Conservation (phyloP, 257 asterid genomes). For the Penstemon davidsonii region DNA sequence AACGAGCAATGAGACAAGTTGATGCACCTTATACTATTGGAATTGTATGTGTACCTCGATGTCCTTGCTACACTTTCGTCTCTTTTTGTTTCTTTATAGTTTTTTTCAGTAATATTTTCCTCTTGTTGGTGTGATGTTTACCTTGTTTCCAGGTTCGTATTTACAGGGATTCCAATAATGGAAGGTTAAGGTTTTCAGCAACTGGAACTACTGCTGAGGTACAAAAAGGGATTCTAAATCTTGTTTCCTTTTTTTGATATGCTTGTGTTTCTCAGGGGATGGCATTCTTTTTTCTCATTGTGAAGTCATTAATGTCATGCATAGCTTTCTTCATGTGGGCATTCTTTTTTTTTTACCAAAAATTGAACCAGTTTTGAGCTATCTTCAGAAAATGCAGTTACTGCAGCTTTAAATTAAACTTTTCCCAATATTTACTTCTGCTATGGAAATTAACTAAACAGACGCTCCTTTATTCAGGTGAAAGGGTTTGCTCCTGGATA, state of each 20-base stretch:
- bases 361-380: constrained; percentile 13
- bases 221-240: constrained; percentile 19
- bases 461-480: neutral
- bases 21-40: constrained; percentile 83
- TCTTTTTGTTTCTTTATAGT: constrained; percentile 15
- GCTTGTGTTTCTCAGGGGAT: constrained; percentile 17
- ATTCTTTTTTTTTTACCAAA: constrained; percentile 10
- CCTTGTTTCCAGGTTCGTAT: constrained; percentile 63
- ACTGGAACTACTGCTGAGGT: constrained; percentile 99
- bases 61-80: constrained; percentile 14
- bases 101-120: constrained; percentile 24
- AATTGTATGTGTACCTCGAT: constrained; percentile 60
- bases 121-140: constrained; percentile 24
- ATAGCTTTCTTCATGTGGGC: constrained; percentile 3
- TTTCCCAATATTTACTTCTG: neutral
- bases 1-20: constrained; percentile 74
- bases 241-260: constrained; percentile 3
- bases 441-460: neutral
- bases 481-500: neutral
- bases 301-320: constrained; percentile 12
- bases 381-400: constrained; percentile 20
- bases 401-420: neutral
- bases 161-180: constrained; percentile 53
- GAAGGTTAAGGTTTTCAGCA: constrained; percentile 57
- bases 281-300: constrained; percentile 1